Conservation (phyloP, 129 eudicot genomes). For the Silybum marianum region DNA sequence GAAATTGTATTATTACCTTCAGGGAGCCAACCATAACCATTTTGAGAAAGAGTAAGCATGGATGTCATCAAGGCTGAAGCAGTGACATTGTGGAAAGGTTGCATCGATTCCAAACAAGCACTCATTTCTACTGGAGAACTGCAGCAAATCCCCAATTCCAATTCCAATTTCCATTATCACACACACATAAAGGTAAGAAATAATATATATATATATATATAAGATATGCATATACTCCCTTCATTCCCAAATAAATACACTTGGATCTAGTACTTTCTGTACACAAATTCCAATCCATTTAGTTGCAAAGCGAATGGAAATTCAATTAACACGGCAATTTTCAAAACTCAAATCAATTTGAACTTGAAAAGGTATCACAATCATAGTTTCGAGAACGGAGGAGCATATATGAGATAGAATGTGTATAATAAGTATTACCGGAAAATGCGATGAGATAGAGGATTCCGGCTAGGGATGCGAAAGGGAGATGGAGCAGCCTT, state of each 20-base stretch:
- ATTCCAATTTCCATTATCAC: background rate
- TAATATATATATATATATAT: background rate
- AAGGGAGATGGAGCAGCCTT: conserved; percentile 35
- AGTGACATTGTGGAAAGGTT: conserved; percentile 84
- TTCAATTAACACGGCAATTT: background rate
- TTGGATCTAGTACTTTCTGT: conserved; percentile 13
- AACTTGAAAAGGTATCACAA: background rate
- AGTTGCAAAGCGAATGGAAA: background rate
- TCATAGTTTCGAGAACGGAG: background rate
- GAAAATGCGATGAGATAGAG: conserved; percentile 38
- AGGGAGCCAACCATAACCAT: conserved; percentile 77
- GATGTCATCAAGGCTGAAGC: conserved; percentile 98
- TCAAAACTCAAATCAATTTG: conserved; percentile 3
- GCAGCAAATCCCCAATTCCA: conserved; percentile 8
- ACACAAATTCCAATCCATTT: background rate
- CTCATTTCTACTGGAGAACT: conserved; percentile 85
- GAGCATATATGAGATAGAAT: background rate
- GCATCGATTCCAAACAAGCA: conserved; percentile 75
- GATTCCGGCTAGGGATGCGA: conserved; percentile 28
- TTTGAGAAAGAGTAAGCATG: conserved; percentile 70
- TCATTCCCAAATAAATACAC: background rate
- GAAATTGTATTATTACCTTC: conserved; percentile 50
- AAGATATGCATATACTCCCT: background rate
- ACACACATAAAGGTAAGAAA: background rate
- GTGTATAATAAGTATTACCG: conserved; percentile 21